Evolutionary conservation across 2,329 filamentous ascomycete species (phyloP), one percentile per base, ranked within the genome.

Genomic region (Penicillium sp.): DNA sequence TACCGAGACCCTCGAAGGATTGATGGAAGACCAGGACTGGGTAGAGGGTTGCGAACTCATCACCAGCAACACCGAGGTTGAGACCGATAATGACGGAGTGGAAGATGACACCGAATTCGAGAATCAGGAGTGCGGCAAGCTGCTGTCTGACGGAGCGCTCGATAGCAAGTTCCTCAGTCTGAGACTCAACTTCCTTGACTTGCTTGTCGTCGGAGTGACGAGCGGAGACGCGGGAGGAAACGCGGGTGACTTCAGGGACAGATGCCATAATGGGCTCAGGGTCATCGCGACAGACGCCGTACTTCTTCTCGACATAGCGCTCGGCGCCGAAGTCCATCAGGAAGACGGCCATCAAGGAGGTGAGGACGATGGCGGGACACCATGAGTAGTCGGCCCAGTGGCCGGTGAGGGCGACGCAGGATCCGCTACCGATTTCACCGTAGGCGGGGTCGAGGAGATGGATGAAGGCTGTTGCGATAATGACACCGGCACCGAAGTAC

Each of bases 61-160:
- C 69, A 22, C 82, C 79, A 0, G 80, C 77, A n/a, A 84, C 82
- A 8, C 81, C 84, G 9, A 87, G 73, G 49, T 83, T 86, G 49
- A 87, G 76, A 2, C 84, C 84, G 56, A 86, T 85, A 66, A 87
- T 84, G 45, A 86, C 79, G 3, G 80, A 83, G 72, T 87, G 84
- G 72, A 87, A 85, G 50, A 87, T 80, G 56, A 86, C 80, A 56
- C 84, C 83, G 61, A 79, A 85, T 66, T 86, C 84, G 22, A 83
- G 77, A 40, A 78, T 76, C 24, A 76, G 67, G 63, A 68, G 76
- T 18, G 65, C 76, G 45, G 72, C 69, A 29, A 76, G 72, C 45
- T 76, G 73, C 45, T 72, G 69, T 7, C 44, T 57, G 58, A 73
- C 73, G 1, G 71, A 70, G 4, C 61, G 63, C 18, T 72, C 69